A percentile compares a stretch with the other conserved stretches of the same genome.
phyloP scores from a whole-genome alignment of 2,329 filamentous ascomycete species.

The Phyllachora maydis region DNA sequence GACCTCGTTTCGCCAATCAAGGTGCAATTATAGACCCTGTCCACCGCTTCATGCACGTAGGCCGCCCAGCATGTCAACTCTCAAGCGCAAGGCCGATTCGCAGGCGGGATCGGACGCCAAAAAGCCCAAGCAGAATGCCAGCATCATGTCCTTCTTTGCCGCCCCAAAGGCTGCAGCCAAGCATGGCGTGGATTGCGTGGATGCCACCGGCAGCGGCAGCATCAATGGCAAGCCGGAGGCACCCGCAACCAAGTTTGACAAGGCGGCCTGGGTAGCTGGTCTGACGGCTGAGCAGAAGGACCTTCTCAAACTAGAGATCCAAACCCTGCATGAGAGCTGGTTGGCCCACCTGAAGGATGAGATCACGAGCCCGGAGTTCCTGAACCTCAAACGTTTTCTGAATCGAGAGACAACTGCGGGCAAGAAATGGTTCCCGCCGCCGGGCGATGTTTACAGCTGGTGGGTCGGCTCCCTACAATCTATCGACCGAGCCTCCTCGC shows the following conservation, averaged over 20 bases:
- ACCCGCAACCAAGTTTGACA: constrained; percentile 48
- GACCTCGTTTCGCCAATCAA: too few species aligned
- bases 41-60: too few species aligned
- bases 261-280: constrained; percentile 68
- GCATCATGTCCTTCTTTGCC: constrained; percentile 79
- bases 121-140: constrained; percentile 53
- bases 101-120: constrained; percentile 31
- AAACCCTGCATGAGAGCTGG: constrained; percentile 85
- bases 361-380: constrained; percentile 55
- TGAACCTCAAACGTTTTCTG: constrained; percentile 75
- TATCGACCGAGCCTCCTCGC: constrained; percentile 1
- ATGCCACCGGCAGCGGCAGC: constrained; percentile 3
- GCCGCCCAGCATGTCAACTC: constrained; percentile 25
- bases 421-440: constrained; percentile 70
- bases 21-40: too few species aligned
- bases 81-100: constrained; percentile 46
- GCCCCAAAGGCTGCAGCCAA: constrained; percentile 29
- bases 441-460: constrained; percentile 88
- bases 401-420: constrained; percentile 53
- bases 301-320: constrained; percentile 73
- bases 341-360: constrained; percentile 77
- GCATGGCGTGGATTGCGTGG: too few species aligned
- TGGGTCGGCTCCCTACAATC: too few species aligned
- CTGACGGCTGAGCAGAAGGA: constrained; percentile 66
- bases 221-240: constrained; percentile 9